Evolutionary conservation across 2,329 filamentous ascomycete genomes (phyloP), one percentile per base, ranked within the genome.

Genomic region (Fusarium foetens): DNA sequence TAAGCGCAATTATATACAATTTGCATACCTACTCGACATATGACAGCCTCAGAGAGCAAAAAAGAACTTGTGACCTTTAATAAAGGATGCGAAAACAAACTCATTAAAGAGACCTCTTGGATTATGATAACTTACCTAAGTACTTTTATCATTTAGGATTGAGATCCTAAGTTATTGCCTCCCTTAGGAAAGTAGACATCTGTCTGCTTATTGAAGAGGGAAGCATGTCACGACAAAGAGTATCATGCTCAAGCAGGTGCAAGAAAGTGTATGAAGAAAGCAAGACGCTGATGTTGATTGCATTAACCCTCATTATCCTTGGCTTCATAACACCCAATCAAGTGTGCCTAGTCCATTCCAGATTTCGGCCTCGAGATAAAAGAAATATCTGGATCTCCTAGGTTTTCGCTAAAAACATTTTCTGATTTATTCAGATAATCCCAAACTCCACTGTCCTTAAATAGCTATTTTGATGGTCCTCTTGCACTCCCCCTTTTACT

Each of bases 401-500:
- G 39, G 42, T 58, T 41, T 53, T 51, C 66, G 52, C 45, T 41
- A 52, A 73, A 60, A 43, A 69, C 41, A 49, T 43, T 63, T 11
- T 38, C 39, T 60, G 36, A 45, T 51, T 31, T 41, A 52, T 46
- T 61, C 38, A 71, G 41, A 58, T 41, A 57, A 57, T 51, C 59
- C 59, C 38, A 41, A 51, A 74, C 68, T 69, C 72, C 65, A 29
- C 33, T 41, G 46, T 66, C 43, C 33, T 58, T 43, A 8, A 43
- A 68, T 58, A 35, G 45, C 21, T 31, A 41, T 67, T 63, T 63
- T 55, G 21, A 63, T 54, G 31, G 27, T 23, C 31, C 29, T 29
- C 52, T 48, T 35, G 17, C 12, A 51, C 11, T 13, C 21, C 38
- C 19, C 17, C 64, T 67, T 81, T 65, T 80, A 75, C 51, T 83